phyloP scores from a whole-genome alignment of 129 eudicot species.

The Flaveria bidentis region DNA sequence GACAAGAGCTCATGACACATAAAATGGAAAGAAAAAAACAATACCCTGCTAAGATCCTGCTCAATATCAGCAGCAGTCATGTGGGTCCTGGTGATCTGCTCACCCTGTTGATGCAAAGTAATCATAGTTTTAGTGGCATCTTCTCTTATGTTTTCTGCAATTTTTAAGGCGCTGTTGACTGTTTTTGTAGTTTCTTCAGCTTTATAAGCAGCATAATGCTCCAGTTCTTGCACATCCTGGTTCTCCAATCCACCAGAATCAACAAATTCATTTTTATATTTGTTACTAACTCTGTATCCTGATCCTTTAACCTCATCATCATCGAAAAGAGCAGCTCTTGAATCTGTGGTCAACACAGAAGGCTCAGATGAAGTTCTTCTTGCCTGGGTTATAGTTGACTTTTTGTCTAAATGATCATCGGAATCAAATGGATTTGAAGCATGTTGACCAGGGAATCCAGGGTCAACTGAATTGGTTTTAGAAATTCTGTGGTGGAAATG shows the following conservation, averaged over 20 bases:
- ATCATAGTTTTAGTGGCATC: constrained; percentile 86
- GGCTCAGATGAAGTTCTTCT: constrained; percentile 64
- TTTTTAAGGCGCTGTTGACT: constrained; percentile 71
- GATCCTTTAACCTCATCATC: constrained; percentile 57
- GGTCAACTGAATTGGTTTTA: constrained; percentile 51
- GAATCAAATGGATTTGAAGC: constrained; percentile 81
- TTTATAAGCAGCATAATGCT: constrained; percentile 79
- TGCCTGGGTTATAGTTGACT: constrained; percentile 41
- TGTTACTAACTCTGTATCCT: constrained; percentile 52
- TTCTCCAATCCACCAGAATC: constrained; percentile 85
- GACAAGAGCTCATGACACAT: not conserved
- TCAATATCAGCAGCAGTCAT: constrained; percentile 85
- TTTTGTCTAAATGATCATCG: constrained; percentile 52
- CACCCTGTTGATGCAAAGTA: constrained; percentile 93
- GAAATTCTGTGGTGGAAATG: constrained; percentile 50
- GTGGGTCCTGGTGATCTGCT: constrained; percentile 89
- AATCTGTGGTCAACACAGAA: constrained; percentile 32
- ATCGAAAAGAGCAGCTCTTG: constrained; percentile 58
- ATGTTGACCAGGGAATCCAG: constrained; percentile 38
- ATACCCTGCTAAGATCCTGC: constrained; percentile 92
- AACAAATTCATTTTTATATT: constrained; percentile 72
- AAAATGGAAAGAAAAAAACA: constrained; percentile 6
- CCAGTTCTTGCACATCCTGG: constrained; percentile 80
- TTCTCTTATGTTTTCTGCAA: constrained; percentile 88
- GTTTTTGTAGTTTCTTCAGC: constrained; percentile 91